Evolutionary conservation across 2,329 filamentous ascomycete species (phyloP), one percentile per base, ranked within the genome.

Genomic region (Aureobasidium sp.): DNA sequence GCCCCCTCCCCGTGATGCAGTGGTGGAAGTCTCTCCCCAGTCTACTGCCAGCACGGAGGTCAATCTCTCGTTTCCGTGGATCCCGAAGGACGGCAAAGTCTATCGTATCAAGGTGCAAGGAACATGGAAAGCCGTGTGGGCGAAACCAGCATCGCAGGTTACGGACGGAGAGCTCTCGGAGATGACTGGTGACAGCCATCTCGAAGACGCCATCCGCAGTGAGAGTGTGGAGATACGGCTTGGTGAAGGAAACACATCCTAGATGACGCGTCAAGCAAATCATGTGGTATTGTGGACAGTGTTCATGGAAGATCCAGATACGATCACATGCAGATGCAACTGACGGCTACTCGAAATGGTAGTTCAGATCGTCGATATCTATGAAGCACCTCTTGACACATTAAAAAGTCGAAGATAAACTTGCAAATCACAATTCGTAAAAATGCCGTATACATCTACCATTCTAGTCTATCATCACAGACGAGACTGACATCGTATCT

Each of bases 51-150:
- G 68, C n/a, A 64, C 68, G 11, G 70, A 74, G n/a, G 61, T 76
- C 2, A 66, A 70, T 3, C 69, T 76, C 40, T 65, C 70, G 37
- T 69, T 67, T 61, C 71, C 73, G 0, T 73, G 73, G 69, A 70
- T 75, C 66, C 70, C 73, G 7, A 64, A 69, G 19, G 65, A 65
- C 47, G 71, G 72, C 7, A 69, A 69, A 10, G 68, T 67, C 57
- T 74, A 74, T 63, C 72, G 69, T n/a, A 66, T 75, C 15, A 65
- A 67, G 23, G 69, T 66, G 8, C 67, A 68, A 29, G 74, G 74
- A 0, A 57, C 64, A 1, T 72, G 73, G 64, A 69, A 68, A 25
- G 74, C 69, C 1, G 69, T 72, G 0, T 74, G 73, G 73, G 67
- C 62, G 7, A 67, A 64, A 57, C 25, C 53, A 13, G 60, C 61